Conservation (phyloP, 495 filamentous ascomycete species). For the Neurospora discreta region DNA sequence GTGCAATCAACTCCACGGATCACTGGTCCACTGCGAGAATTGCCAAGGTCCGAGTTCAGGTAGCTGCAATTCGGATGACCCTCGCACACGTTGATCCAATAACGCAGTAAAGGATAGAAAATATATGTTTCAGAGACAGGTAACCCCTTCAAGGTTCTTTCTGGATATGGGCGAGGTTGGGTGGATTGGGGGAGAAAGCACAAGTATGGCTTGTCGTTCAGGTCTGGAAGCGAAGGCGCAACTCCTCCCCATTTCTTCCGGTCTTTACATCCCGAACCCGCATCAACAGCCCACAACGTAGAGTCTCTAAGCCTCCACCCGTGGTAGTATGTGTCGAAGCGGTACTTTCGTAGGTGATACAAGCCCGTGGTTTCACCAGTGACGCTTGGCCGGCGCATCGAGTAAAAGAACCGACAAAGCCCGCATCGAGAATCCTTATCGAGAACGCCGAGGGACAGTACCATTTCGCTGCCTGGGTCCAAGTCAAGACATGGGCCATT, state of each 20-base stretch:
- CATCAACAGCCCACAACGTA: not conserved
- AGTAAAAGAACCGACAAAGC: not conserved
- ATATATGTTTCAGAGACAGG: not conserved
- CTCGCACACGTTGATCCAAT: not conserved
- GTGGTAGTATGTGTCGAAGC: fast-evolving
- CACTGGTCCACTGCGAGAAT: not conserved
- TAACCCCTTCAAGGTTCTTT: not conserved
- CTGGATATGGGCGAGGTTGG: not conserved
- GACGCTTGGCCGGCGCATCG: not conserved
- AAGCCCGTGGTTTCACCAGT: fast-evolving
- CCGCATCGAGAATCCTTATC: not conserved
- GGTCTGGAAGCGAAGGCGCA: fast-evolving
- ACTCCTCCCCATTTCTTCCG: too few species aligned
- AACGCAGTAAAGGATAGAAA: not conserved
- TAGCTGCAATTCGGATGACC: not conserved
- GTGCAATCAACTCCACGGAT: not conserved
- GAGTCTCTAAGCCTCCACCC: not conserved
- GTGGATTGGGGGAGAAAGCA: not conserved
- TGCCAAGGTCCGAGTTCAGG: fast-evolving
- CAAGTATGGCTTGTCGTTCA: too few species aligned
- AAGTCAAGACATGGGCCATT: not conserved
- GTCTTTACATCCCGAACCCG: too few species aligned
- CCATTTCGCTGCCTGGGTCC: not conserved
- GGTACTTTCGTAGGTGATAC: not conserved
- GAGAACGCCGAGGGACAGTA: fast-evolving